phyloP scores from a whole-genome alignment of 495 filamentous ascomycete genomes.

The Xylaria venustula region DNA sequence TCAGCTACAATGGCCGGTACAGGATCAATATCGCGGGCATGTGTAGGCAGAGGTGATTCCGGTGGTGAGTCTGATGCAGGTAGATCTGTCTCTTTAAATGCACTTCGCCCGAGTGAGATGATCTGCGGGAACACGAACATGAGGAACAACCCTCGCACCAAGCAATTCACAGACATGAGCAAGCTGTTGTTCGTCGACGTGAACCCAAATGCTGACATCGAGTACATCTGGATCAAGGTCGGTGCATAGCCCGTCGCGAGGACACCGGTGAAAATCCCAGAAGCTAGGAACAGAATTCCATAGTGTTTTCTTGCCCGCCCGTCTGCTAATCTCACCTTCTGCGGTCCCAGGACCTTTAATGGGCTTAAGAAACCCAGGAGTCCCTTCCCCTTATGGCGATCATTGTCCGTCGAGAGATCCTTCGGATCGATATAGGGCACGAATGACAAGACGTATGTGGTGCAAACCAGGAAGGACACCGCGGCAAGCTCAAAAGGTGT shows the following conservation, averaged over 20 bases:
- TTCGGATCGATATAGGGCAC: constrained; percentile 34
- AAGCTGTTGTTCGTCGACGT: constrained; percentile 48
- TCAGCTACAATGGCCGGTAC: constrained; percentile 35
- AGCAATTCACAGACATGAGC: constrained; percentile 47
- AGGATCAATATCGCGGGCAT: constrained; percentile 32
- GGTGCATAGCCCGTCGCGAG: constrained; percentile 52
- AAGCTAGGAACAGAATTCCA: constrained; percentile 48
- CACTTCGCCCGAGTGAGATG: constrained; percentile 42
- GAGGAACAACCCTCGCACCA: constrained; percentile 51
- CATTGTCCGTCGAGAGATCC: constrained; percentile 12
- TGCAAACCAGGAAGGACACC: constrained; percentile 39
- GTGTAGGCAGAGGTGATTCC: constrained; percentile 14
- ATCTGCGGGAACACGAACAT: constrained; percentile 52
- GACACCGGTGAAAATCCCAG: constrained; percentile 51
- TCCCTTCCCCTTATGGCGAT: constrained; percentile 21
- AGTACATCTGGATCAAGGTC: constrained; percentile 48
- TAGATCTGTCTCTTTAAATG: constrained; percentile 26
- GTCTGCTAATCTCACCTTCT: constrained; percentile 35
- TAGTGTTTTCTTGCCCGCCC: constrained; percentile 41
- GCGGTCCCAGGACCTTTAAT: constrained; percentile 44
- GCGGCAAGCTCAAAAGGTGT: constrained; percentile 50
- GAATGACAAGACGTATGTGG: constrained; percentile 30
- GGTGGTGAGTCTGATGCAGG: background rate
- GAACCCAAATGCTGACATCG: constrained; percentile 51
- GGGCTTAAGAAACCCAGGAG: constrained; percentile 46